Conservation (phyloP, 2,329 filamentous ascomycete genomes). For the Aspergillus luchuensis region DNA sequence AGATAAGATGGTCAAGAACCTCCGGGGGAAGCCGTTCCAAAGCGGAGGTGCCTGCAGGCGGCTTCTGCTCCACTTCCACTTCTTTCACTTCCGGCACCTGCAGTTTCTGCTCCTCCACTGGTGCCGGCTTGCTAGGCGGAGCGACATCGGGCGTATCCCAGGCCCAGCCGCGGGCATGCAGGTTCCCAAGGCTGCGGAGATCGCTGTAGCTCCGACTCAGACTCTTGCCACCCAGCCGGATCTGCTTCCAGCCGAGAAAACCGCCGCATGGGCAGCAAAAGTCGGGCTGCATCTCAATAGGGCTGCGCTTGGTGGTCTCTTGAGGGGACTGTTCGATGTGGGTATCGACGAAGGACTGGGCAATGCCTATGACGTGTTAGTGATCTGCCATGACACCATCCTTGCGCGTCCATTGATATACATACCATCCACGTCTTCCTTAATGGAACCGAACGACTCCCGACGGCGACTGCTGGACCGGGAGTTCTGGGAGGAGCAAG, state of each 20-base stretch:
- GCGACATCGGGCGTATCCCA: slow-evolving; percentile 37
- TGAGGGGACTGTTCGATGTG: slow-evolving; percentile 33
- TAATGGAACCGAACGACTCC: slow-evolving; percentile 47
- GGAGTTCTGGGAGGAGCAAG: slow-evolving; percentile 39
- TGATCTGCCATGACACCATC: background rate
- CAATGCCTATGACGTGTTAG: slow-evolving; percentile 36
- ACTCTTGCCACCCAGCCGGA: slow-evolving; percentile 46
- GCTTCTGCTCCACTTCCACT: slow-evolving; percentile 18
- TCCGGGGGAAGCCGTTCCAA: slow-evolving; percentile 71
- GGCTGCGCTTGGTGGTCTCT: slow-evolving; percentile 26
- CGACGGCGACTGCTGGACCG: slow-evolving; percentile 43
- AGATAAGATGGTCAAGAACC: slow-evolving; percentile 71
- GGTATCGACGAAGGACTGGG: slow-evolving; percentile 48
- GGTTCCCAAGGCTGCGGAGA: slow-evolving; percentile 38
- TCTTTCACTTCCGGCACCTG: slow-evolving; percentile 16
- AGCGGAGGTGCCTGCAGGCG: slow-evolving; percentile 46
- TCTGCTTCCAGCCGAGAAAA: slow-evolving; percentile 50
- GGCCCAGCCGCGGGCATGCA: slow-evolving; percentile 45
- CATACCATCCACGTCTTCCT: slow-evolving; percentile 47
- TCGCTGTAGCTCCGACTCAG: slow-evolving; percentile 50
- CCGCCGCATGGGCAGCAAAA: slow-evolving; percentile 52
- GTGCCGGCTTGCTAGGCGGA: slow-evolving; percentile 18
- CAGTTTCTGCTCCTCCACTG: slow-evolving; percentile 16
- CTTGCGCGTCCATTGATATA: background rate
- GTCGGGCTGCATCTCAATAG: slow-evolving; percentile 41